phyloP scores from a whole-genome alignment of 1,284 basidiomycete genomes.

The Vanrija sp. region DNA sequence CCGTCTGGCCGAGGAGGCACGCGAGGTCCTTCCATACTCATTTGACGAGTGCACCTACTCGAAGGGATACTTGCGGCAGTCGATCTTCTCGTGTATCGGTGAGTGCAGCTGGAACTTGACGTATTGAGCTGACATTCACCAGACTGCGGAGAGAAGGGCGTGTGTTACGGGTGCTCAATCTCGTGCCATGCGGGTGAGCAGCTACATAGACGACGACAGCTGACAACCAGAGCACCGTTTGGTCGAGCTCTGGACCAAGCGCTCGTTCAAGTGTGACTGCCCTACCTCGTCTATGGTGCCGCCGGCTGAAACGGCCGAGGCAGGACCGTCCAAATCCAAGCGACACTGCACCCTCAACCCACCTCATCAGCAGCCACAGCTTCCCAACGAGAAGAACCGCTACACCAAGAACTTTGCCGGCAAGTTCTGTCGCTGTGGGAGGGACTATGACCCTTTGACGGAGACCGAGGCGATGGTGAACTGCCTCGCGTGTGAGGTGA shows the following conservation, averaged over 20 bases:
- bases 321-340: not conserved
- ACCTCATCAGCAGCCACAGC: conserved; percentile 29
- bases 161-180: conserved; percentile 49
- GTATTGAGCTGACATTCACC: conserved; percentile 3
- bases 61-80: conserved; percentile 40
- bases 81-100: conserved; percentile 47
- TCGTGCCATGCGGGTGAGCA: conserved; percentile 46
- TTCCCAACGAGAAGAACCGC: conserved; percentile 33
- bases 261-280: conserved; percentile 48
- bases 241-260: conserved; percentile 46
- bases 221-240: conserved; percentile 40
- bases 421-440: conserved; percentile 47
- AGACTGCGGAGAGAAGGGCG: conserved; percentile 38
- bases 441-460: conserved; percentile 45
- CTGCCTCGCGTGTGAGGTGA: conserved; percentile 47
- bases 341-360: conserved; percentile 34
- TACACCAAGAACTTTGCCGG: conserved; percentile 43
- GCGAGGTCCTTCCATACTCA: conserved; percentile 41
- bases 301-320: not conserved
- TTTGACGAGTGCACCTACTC: conserved; percentile 46
- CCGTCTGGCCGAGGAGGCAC: conserved; percentile 38
- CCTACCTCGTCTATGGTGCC: conserved; percentile 34
- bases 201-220: not conserved
- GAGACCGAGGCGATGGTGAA: conserved; percentile 47
- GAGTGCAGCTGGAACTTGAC: conserved; percentile 1